phyloP scores from a whole-genome alignment of 331 rosid genomes.

The Quercus phellos region DNA sequence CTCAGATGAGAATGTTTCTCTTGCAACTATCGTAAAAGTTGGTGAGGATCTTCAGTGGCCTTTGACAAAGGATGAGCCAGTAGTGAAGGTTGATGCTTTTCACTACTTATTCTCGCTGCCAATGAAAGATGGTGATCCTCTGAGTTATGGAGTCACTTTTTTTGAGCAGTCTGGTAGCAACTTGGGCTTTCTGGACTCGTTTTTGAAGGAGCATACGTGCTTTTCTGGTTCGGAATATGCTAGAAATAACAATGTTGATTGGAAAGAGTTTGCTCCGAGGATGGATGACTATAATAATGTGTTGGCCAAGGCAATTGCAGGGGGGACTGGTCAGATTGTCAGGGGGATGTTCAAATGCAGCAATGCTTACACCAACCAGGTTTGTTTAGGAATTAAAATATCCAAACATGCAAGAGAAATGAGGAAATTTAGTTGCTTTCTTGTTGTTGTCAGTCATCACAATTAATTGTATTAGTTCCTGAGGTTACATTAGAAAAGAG shows the following conservation, averaged over 20 bases:
- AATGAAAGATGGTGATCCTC: constrained; percentile 67
- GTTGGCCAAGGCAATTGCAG: constrained; percentile 79
- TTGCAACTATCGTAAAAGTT: constrained; percentile 60
- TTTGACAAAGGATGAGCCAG: constrained; percentile 81
- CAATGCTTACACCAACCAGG: constrained; percentile 83
- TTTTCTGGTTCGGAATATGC: constrained; percentile 41
- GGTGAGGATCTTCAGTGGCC: constrained; percentile 82
- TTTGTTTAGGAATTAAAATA: constrained; percentile 2
- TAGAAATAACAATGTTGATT: constrained; percentile 48
- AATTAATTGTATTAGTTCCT: no score
- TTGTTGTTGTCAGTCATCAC: background rate
- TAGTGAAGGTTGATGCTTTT: constrained; percentile 59
- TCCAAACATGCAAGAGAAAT: background rate
- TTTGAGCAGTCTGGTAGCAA: constrained; percentile 27
- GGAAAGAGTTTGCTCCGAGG: constrained; percentile 83
- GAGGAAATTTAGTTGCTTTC: background rate
- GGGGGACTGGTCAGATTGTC: constrained; percentile 88
- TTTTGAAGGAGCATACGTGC: constrained; percentile 58
- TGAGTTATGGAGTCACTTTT: constrained; percentile 78
- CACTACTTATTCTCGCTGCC: constrained; percentile 70
- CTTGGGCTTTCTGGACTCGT: constrained; percentile 50
- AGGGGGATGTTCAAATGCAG: constrained; percentile 75
- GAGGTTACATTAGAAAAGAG: no score
- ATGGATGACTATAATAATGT: constrained; percentile 66
- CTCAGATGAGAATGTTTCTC: constrained; percentile 41